Evolutionary conservation across 768 basidiomycete genomes (phyloP).

Genomic region (Lentinula detonsa): DNA sequence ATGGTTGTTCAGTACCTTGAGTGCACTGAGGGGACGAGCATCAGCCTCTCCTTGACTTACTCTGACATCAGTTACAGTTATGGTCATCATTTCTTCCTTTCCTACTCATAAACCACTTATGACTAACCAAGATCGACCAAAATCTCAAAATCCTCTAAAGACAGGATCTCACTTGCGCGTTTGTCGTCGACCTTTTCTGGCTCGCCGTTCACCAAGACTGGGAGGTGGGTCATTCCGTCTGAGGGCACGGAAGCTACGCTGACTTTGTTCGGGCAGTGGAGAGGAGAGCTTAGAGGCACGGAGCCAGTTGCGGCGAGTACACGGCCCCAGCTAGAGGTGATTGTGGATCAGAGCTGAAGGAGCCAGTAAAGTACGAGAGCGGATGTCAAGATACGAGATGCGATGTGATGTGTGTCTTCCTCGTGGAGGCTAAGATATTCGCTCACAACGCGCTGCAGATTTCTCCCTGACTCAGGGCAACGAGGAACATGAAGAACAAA

Average conservation of each 20-base stretch:
- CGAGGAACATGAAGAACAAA: conserved; percentile 52
- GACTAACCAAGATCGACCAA: conserved; percentile 80
- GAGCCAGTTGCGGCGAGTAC: conserved; percentile 92
- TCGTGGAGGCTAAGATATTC: not conserved
- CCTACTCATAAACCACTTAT: no score
- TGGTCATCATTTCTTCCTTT: no score
- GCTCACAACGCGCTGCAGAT: conserved; percentile 54
- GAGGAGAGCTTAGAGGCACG: conserved; percentile 45
- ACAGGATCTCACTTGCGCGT: conserved; percentile 79
- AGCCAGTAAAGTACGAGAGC: conserved; percentile 52
- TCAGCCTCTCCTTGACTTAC: no score
- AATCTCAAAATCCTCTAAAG: conserved; percentile 79
- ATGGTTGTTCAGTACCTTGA: no score
- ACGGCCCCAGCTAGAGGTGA: conserved; percentile 80
- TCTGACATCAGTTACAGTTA: no score
- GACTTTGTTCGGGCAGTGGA: conserved; percentile 75
- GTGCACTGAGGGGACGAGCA: no score
- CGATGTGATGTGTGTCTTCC: conserved; percentile 82
- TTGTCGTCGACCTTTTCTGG: conserved; percentile 84
- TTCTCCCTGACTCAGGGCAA: conserved; percentile 50
- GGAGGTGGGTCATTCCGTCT: conserved; percentile 49
- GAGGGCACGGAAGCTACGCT: conserved; percentile 84
- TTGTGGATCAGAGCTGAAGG: not conserved
- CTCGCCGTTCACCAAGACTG: conserved; percentile 89
- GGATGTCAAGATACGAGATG: conserved; percentile 87